Evolutionary conservation across 768 basidiomycete genomes (phyloP).

Genomic region (Rhizopogon vinicolor): DNA sequence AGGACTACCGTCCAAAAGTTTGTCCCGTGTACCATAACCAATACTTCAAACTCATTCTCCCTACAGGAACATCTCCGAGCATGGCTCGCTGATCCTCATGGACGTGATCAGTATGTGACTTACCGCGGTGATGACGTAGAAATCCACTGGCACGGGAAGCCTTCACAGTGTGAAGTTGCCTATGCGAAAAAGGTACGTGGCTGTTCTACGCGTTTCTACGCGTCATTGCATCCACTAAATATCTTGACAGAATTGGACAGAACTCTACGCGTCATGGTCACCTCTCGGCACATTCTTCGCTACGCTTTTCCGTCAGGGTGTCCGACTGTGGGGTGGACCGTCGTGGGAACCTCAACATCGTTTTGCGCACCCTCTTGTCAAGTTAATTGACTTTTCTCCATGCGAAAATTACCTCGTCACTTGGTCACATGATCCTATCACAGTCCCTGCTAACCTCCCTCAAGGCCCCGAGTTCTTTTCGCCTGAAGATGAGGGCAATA

Average conservation of each 20-base stretch:
- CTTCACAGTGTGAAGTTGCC: slow-evolving; percentile 79
- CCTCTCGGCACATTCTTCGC: slow-evolving; percentile 93
- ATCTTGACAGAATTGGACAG: slow-evolving; percentile 80
- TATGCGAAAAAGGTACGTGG: slow-evolving; percentile 64
- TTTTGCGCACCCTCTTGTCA: slow-evolving; percentile 93
- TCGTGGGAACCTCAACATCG: slow-evolving; percentile 87
- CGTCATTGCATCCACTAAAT: slow-evolving; percentile 6
- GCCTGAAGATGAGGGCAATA: slow-evolving; percentile 93
- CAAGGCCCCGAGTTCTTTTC: slow-evolving; percentile 86
- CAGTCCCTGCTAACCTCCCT: slow-evolving; percentile 72
- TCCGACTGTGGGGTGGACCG: slow-evolving; percentile 91
- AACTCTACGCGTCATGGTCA: slow-evolving; percentile 96
- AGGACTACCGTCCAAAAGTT: slow-evolving; percentile 76
- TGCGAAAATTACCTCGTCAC: slow-evolving; percentile 96
- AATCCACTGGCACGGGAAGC: slow-evolving; percentile 90
- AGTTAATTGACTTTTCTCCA: slow-evolving; percentile 95
- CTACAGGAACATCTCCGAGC: slow-evolving; percentile 88
- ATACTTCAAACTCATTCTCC: slow-evolving; percentile 1
- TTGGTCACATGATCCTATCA: slow-evolving; percentile 93
- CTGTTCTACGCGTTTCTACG: slow-evolving; percentile 2
- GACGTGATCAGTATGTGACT: slow-evolving; percentile 94
- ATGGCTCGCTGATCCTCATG: slow-evolving; percentile 90
- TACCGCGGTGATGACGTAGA: slow-evolving; percentile 90
- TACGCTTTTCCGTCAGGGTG: slow-evolving; percentile 92
- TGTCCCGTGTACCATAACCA: neutral